Percentiles rank a stretch among this genome's conserved stretches.
Evolutionary conservation across 2,329 filamentous ascomycete genomes (phyloP).

Genomic region (Fusarium succisae): DNA sequence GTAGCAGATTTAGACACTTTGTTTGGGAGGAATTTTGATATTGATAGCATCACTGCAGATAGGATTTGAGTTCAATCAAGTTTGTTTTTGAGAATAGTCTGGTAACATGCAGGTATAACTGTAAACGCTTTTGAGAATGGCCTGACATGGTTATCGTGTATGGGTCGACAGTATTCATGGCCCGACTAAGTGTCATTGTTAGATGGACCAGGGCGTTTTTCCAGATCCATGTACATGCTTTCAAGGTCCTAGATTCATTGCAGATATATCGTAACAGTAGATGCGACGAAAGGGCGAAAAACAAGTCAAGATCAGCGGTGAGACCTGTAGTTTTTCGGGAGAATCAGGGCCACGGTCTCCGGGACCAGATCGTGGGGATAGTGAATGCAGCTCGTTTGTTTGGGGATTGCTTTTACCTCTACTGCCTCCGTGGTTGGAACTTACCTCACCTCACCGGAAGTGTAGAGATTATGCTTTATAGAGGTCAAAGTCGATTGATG

Average conservation of each 20-base stretch:
- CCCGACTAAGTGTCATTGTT: background rate
- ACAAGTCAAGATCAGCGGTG: constrained; percentile 29
- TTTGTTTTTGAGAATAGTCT: background rate
- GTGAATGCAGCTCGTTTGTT: background rate
- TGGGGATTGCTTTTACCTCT: background rate
- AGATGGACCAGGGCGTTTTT: background rate
- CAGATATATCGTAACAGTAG: background rate
- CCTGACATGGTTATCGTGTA: background rate
- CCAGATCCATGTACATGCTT: background rate
- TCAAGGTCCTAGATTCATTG: background rate
- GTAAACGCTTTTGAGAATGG: background rate
- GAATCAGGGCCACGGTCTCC: constrained; percentile 31
- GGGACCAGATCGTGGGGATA: constrained; percentile 13
- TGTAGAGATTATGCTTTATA: background rate
- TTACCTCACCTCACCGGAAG: background rate
- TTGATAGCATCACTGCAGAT: constrained; percentile 7
- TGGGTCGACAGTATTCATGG: background rate
- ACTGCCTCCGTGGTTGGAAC: background rate
- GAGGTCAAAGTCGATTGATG: constrained; percentile 1
- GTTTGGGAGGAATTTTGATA: constrained; percentile 27
- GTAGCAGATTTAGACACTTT: constrained; percentile 43
- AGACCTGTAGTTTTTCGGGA: constrained; percentile 34
- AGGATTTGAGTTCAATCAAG: constrained; percentile 3
- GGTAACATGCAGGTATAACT: background rate
- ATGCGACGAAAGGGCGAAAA: background rate